These are phyloP conservation scores for Trichoderma polysporum DNA, from an alignment of 2,329 filamentous ascomycete species.

Conservation along the genomic window DNA sequence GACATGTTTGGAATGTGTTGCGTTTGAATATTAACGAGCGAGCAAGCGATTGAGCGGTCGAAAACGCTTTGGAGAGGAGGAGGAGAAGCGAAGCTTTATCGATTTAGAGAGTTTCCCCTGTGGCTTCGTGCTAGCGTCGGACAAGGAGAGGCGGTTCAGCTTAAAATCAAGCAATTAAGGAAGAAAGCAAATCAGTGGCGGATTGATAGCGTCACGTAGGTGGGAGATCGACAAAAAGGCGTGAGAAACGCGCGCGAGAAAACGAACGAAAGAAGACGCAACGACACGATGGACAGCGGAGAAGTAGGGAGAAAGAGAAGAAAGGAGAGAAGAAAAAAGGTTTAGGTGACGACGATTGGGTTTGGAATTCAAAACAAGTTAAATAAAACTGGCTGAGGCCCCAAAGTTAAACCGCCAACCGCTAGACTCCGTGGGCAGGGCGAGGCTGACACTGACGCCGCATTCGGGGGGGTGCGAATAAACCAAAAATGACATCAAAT, in stretches of 20 bases:
- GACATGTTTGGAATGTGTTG: neutral
- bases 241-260: neutral
- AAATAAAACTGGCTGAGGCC: neutral
- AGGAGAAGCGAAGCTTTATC: neutral
- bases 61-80: neutral
- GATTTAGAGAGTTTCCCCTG: neutral
- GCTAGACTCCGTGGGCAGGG: slow-evolving; percentile 1
- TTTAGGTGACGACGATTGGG: neutral
- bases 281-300: neutral
- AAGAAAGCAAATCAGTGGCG: neutral
- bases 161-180: neutral
- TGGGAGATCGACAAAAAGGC: neutral
- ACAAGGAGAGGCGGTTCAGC: neutral
- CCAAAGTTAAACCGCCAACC: neutral
- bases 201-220: neutral
- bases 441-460: slow-evolving; percentile 20
- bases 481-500: neutral
- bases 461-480: slow-evolving; percentile 16
- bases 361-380: neutral
- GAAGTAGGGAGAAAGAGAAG: neutral
- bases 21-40: neutral
- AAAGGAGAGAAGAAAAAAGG: neutral
- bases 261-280: neutral
- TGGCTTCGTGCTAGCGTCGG: neutral
- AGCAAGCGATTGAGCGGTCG: neutral